phyloP scores from a whole-genome alignment of 257 asterid genomes.

The Solanum neorickii region DNA sequence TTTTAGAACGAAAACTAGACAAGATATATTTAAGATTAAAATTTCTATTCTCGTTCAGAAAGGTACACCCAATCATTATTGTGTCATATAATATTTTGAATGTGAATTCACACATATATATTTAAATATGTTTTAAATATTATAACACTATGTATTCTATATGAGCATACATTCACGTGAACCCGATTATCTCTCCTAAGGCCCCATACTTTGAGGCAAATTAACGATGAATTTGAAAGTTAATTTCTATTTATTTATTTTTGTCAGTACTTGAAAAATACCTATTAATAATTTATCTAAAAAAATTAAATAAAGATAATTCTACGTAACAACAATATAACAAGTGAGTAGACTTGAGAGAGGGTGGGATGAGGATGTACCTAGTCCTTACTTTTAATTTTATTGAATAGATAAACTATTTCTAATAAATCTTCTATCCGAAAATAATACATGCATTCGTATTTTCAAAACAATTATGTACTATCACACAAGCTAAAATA shows the following conservation, averaged over 20 bases:
- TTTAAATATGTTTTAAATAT: too few species aligned
- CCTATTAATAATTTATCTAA: not conserved
- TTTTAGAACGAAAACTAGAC: too few species aligned
- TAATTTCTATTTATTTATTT: not conserved
- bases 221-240: not conserved
- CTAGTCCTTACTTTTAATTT: not conserved
- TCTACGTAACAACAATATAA: not conserved
- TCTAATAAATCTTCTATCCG: rapidly evolving
- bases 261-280: not conserved
- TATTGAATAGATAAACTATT: too few species aligned
- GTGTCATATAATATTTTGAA: too few species aligned
- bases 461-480: not conserved
- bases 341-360: not conserved
- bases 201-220: not conserved
- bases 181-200: rapidly evolving
- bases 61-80: too few species aligned
- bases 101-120: too few species aligned
- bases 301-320: too few species aligned
- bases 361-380: too few species aligned
- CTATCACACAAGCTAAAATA: not conserved
- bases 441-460: not conserved
- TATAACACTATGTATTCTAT: too few species aligned
- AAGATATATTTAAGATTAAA: too few species aligned
- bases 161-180: too few species aligned
- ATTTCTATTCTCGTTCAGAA: too few species aligned